A percentile compares a stretch with the other conserved stretches of the same genome.
These are phyloP conservation scores for Eucalyptus polyanthemos DNA, from an alignment of 345 rosid species.

Conservation along the genomic window DNA sequence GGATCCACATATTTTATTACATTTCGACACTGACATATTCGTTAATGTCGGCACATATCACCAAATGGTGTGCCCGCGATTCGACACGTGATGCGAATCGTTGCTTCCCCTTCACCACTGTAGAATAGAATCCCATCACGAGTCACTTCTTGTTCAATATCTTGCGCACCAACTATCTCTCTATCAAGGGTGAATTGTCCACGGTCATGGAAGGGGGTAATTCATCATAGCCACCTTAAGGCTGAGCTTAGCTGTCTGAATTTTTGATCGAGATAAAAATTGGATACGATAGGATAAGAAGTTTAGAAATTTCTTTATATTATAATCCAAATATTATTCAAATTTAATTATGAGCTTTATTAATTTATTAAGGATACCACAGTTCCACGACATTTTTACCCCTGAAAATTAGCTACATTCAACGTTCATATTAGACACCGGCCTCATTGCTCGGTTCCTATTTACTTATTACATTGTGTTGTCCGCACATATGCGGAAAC, in stretches of 20 bases:
- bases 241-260: background rate
- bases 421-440: background rate
- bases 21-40: background rate
- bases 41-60: background rate
- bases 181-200: background rate
- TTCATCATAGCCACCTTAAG: background rate
- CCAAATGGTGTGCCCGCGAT: background rate
- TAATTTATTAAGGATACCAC: background rate
- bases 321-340: no score
- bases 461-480: background rate
- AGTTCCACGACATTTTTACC: background rate
- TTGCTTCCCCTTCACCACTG: background rate
- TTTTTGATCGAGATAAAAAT: rapidly evolving
- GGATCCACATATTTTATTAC: background rate
- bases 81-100: background rate
- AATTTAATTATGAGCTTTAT: no score
- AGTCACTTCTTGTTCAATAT: background rate
- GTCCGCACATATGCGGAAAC: background rate
- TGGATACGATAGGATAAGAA: no score
- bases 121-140: background rate
- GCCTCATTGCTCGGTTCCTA: background rate
- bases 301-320: no score
- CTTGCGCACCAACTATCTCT: background rate
- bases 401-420: background rate
- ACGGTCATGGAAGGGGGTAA: background rate